phyloP scores from a whole-genome alignment of 345 rosid genomes.

The Diplotaxis tenuifolia region DNA sequence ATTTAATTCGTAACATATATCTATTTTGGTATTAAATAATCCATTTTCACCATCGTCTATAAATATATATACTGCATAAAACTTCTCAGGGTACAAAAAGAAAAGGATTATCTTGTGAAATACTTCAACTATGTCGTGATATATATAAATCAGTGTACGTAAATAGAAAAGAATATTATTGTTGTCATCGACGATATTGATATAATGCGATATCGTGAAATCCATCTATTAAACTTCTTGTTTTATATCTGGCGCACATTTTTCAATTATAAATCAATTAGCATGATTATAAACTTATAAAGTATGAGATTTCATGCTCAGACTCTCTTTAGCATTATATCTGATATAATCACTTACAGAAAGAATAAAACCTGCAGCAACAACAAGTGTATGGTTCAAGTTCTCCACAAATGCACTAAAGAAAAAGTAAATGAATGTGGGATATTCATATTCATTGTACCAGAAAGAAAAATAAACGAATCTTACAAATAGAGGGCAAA shows the following conservation, averaged over 20 bases:
- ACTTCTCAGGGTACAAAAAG: background rate
- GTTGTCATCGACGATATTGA: too few relatives aligned
- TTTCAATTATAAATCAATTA: background rate
- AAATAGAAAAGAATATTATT: too few relatives aligned
- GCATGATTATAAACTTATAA: background rate
- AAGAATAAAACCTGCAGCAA: background rate
- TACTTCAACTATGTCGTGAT: too few relatives aligned
- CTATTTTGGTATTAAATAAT: background rate
- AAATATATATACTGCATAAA: background rate
- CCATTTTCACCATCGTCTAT: too few relatives aligned
- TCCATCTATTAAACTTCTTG: too few relatives aligned
- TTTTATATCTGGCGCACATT: background rate
- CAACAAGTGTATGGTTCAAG: background rate
- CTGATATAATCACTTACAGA: background rate
- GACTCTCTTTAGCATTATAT: background rate
- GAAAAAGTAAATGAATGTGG: background rate
- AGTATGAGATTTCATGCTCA: background rate
- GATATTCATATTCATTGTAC: slow-evolving; percentile 1
- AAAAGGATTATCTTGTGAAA: too few relatives aligned
- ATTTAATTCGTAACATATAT: background rate
- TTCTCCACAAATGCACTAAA: background rate
- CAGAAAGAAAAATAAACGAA: slow-evolving; percentile 11
- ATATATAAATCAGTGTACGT: too few relatives aligned
- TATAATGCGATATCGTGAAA: too few relatives aligned
- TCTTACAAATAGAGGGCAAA: slow-evolving; percentile 16